Conservation (phyloP, 768 basidiomycete genomes). For the Phylloporus arenicola region DNA sequence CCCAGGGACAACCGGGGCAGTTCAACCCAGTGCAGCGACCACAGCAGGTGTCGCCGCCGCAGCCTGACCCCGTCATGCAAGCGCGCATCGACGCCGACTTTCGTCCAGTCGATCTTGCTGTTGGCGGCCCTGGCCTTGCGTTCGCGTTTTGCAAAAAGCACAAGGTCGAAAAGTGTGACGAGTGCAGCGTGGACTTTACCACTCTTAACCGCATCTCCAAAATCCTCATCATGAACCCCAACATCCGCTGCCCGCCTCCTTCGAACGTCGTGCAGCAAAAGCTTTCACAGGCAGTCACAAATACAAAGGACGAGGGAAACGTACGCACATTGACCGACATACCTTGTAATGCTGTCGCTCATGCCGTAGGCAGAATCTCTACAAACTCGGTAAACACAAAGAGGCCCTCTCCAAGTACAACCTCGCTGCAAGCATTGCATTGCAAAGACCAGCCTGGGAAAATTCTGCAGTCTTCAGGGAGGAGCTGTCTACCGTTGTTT, state of each 20-base stretch:
- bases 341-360: slow-evolving; percentile 2
- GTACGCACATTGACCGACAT: slow-evolving; percentile 42
- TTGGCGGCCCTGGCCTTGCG: slow-evolving; percentile 49
- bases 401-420: slow-evolving; percentile 78
- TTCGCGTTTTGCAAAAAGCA: slow-evolving; percentile 62
- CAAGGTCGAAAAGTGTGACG: slow-evolving; percentile 65
- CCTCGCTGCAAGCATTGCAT: slow-evolving; percentile 68
- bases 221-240: slow-evolving; percentile 62
- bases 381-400: slow-evolving; percentile 65
- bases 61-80: slow-evolving; percentile 68
- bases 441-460: slow-evolving; percentile 88
- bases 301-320: slow-evolving; percentile 93
- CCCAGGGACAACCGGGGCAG: slow-evolving; percentile 28
- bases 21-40: slow-evolving; percentile 28
- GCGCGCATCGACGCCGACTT: slow-evolving; percentile 75
- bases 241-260: slow-evolving; percentile 74
- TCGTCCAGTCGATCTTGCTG: slow-evolving; percentile 47
- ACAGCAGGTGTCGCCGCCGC: slow-evolving; percentile 41
- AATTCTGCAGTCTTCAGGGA: slow-evolving; percentile 76
- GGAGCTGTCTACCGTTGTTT: slow-evolving; percentile 83
- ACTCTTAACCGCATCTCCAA: slow-evolving; percentile 72
- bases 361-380: slow-evolving; percentile 51
- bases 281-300: slow-evolving; percentile 65
- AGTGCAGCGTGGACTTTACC: slow-evolving; percentile 70
- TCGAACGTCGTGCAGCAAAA: slow-evolving; percentile 71